Evolutionary conservation across 495 filamentous ascomycete species (phyloP), one percentile per base, ranked within the genome.

Genomic region (Hypomontagnella monticulosa): DNA sequence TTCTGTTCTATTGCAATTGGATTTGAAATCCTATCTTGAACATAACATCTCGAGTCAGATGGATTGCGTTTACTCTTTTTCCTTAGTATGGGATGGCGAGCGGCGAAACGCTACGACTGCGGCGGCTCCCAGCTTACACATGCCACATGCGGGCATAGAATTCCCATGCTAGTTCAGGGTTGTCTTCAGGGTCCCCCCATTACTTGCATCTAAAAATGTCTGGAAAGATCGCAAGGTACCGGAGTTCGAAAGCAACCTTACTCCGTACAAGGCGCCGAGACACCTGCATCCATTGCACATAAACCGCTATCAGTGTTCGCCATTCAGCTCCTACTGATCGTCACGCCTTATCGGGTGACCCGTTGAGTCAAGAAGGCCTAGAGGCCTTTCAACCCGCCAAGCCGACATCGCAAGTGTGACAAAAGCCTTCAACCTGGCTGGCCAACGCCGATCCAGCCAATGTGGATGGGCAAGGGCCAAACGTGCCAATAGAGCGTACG

Each of bases 401-500:
- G 59, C 66, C 66, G 66, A 69, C 60, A 64, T 61, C 66, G 66
- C 56, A 62, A 41, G 44, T 56, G 48, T 59, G 54, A 55, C 42
- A 55, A 59, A 57, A 55, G 36, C 49, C 34, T 33, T 59, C 54
- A 36, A 60, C 50, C 55, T 69, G 65, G 41, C 65, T 63, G 60
- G 59, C 60, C 60, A 41, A 40, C 18, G 15, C 40, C 19, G 27
- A 51, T 54, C 54, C 42, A 60, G 46, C 66, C 66, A 69, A 69
- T 69, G 60, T 61, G 56, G 66, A 60, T 52, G 66, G 18, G 43
- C 51, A 60, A 36, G 60, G 50, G 38, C 56, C 27, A 23, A 69
- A 69, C 66, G 66, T 69, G 66, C 60, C 60, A 64, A 63, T 64
- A 20, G 42, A 61, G 55, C 60, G 56, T 52, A 69, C 60, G 66